phyloP scores from a whole-genome alignment of 805 yeast species.

The Metschnikowia lochheadii region DNA sequence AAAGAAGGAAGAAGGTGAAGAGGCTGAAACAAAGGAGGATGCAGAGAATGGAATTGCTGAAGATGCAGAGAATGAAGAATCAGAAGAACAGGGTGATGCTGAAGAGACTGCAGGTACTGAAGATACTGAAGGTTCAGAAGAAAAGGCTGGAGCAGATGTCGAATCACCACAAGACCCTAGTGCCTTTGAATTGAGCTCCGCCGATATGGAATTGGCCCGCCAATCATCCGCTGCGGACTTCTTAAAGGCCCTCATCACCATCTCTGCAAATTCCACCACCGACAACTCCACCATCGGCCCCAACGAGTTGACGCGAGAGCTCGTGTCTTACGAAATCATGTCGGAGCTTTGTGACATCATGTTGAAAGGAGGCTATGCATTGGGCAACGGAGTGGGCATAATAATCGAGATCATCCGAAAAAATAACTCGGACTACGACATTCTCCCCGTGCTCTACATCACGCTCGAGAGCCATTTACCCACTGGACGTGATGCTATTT shows the following conservation, averaged over 20 bases:
- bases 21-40: neutral
- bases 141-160: neutral
- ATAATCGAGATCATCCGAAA: constrained; percentile 44
- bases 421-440: constrained; percentile 44
- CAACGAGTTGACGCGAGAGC: constrained; percentile 42
- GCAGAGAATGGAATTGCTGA: too few species aligned
- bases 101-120: neutral
- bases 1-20: neutral
- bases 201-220: constrained; percentile 20
- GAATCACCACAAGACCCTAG: neutral
- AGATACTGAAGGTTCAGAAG: neutral
- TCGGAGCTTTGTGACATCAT: constrained; percentile 32
- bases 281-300: constrained; percentile 46
- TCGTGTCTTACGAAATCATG: constrained; percentile 38
- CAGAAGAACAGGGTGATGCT: neutral
- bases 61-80: too few species aligned
- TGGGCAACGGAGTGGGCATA: constrained; percentile 48
- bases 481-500: constrained; percentile 45
- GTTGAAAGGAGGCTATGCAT: constrained; percentile 44
- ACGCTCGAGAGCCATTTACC: constrained; percentile 46
- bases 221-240: constrained; percentile 45
- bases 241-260: constrained; percentile 43
- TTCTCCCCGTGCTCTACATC: constrained; percentile 41
- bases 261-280: constrained; percentile 43
- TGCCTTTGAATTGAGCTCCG: constrained; percentile 12